Conservation (phyloP, 2,329 filamentous ascomycete genomes). For the Ascochyta clinopodiicola region DNA sequence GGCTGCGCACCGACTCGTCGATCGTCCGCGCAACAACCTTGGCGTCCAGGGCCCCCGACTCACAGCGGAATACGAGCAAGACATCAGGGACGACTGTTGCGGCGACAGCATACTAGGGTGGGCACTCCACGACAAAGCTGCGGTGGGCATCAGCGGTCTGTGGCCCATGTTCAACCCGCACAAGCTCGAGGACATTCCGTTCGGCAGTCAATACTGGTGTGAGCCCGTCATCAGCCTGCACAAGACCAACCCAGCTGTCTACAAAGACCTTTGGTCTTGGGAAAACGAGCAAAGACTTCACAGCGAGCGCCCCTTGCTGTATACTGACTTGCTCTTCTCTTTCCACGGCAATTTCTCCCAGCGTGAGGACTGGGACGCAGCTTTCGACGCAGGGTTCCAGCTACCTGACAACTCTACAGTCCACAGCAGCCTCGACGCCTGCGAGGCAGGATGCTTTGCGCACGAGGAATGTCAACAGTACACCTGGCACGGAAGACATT, state of each 20-base stretch:
- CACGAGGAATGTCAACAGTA: slow-evolving; percentile 21
- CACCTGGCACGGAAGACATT: slow-evolving; percentile 27
- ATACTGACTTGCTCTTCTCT: slow-evolving; percentile 16
- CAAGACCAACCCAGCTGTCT: slow-evolving; percentile 46
- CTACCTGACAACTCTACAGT: slow-evolving; percentile 5
- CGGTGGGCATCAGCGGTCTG: slow-evolving; percentile 29
- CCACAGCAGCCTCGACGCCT: slow-evolving; percentile 8
- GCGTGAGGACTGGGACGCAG: slow-evolving; percentile 16
- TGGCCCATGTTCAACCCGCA: slow-evolving; percentile 52
- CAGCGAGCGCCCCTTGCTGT: slow-evolving; percentile 15
- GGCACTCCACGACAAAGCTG: slow-evolving; percentile 29
- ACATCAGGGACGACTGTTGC: slow-evolving; percentile 48
- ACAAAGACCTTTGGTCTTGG: slow-evolving; percentile 54
- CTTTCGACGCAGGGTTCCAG: slow-evolving; percentile 18
- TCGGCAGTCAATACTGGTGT: slow-evolving; percentile 46
- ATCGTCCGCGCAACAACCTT: slow-evolving; percentile 36
- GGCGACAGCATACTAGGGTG: slow-evolving; percentile 34
- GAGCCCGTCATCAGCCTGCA: slow-evolving; percentile 43
- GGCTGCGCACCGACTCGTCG: slow-evolving; percentile 56
- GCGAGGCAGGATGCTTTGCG: slow-evolving; percentile 12
- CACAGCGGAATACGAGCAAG: slow-evolving; percentile 17
- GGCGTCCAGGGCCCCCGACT: slow-evolving; percentile 16
- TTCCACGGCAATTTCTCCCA: slow-evolving; percentile 10
- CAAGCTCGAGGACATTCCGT: slow-evolving; percentile 42
- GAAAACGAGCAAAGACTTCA: slow-evolving; percentile 29